Evolutionary conservation across 805 yeast species (phyloP), one percentile per base, ranked within the genome.

Genomic region (Barnettozyma pratensis): DNA sequence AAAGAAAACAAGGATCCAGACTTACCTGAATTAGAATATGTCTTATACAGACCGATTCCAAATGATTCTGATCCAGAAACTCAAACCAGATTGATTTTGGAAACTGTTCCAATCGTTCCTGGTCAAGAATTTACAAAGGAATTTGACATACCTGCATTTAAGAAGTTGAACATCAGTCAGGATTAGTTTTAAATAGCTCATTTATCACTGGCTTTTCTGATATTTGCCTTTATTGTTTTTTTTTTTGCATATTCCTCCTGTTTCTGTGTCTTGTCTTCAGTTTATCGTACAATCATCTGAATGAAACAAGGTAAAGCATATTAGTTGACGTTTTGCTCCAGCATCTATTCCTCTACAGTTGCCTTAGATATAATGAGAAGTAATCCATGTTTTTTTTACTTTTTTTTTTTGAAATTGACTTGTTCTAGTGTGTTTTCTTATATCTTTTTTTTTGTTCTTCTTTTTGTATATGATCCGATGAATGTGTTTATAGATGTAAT

Each of bases 31-130:
- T 66, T 89, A 50, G 91, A 87, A 64, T 89, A 70, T 61, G 65
- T 79, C 35, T 71, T 88, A 37, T 85, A 83, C 65, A 86, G 81
- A 66, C 73, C 80, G 47, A 80, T 86, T 55, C 74, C 80, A 37
- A 65, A 64, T n/a, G 68, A 70, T 31, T 68, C 72, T n/a, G 68
- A 71, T 45, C 72, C 80, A n/a, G 78, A 78, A 42, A 70, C 70
- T 32, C 77, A 85, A 61, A 74, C 74, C 45, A 70, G 75, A 48
- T 74, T 79, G 45, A 73, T 90, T 30, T 71, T 83, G 48, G 79
- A 79, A 46, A 69, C 84, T 42, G 87, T 83, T 25, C 97, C 97
- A 3, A 77, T 91, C 39, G 67, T 89, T 41, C 96, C 96, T 1
- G 96, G 96, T 14, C 96, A 89, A 61, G 57, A 70, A 45, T 81